Evolutionary conservation across 176 grass and related monocot genomes (phyloP).

Genomic region (Thalia dealbata): DNA sequence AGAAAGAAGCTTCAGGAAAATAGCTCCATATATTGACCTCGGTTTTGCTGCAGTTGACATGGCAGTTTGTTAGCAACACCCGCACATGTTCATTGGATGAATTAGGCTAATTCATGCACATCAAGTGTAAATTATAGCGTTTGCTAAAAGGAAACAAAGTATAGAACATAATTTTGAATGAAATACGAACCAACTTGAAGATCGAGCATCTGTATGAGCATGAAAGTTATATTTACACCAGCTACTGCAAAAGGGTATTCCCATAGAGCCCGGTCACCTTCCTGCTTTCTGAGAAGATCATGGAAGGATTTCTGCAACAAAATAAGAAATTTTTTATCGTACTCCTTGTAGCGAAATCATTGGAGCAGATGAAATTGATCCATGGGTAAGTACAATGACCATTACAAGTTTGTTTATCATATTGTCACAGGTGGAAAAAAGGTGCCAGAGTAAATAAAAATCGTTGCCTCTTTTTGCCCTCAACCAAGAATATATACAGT

Average conservation of each 20-base stretch:
- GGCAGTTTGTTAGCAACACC: neutral
- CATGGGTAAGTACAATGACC: no score
- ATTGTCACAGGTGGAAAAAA: neutral
- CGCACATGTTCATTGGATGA: neutral
- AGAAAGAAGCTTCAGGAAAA: constrained; percentile 75
- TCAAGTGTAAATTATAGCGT: neutral
- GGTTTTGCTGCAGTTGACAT: constrained; percentile 50
- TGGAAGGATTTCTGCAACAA: constrained; percentile 73
- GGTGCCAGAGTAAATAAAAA: no score
- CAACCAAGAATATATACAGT: neutral
- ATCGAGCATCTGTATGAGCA: constrained; percentile 99
- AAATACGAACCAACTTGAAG: constrained; percentile 70
- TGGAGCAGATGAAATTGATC: no score
- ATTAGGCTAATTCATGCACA: neutral
- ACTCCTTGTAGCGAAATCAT: no score
- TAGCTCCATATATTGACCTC: constrained; percentile 55
- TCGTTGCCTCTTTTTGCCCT: neutral
- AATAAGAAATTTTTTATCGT: no score
- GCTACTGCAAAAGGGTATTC: constrained; percentile 98
- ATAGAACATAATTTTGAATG: neutral
- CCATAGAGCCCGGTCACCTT: constrained; percentile 86
- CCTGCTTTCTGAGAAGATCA: constrained; percentile 78
- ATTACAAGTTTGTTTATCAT: no score
- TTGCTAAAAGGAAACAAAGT: neutral
- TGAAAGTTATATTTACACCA: constrained; percentile 95